Percentiles rank a stretch among this genome's conserved stretches.
These are phyloP conservation scores for Chlamydomonas asymmetrica DNA, from an alignment of 139 green algal genomes.

Conservation along the genomic window DNA sequence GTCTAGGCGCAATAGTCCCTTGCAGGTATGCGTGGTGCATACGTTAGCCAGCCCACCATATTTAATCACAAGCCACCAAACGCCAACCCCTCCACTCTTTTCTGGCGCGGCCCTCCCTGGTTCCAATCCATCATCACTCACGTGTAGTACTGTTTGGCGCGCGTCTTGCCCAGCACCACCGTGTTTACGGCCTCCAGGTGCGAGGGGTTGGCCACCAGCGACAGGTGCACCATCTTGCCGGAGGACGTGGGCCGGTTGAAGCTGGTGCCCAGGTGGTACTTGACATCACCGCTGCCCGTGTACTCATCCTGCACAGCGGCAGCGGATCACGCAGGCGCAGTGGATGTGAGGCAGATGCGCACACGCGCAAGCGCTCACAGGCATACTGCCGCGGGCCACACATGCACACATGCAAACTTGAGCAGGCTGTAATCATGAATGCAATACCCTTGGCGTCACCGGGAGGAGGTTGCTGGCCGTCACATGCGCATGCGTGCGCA, in stretches of 20 bases:
- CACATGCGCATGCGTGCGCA: no score
- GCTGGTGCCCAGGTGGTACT: conserved; percentile 97
- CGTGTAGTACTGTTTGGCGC: conserved; percentile 95
- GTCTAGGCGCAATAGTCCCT: no score
- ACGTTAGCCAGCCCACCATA: neutral
- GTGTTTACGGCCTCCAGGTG: conserved; percentile 97
- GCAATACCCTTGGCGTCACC: no score
- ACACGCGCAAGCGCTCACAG: no score
- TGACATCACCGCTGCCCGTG: conserved; percentile 79
- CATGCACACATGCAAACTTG: no score
- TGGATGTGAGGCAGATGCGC: no score
- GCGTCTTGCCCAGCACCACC: conserved; percentile 90
- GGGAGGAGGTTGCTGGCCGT: no score
- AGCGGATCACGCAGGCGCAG: neutral
- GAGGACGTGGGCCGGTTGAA: conserved; percentile 90
- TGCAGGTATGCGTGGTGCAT: neutral
- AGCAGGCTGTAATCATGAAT: no score
- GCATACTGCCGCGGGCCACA: no score
- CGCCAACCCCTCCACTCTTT: neutral
- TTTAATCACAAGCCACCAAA: neutral
- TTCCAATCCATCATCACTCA: neutral
- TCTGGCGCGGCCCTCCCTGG: no score
- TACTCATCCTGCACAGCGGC: conserved; percentile 30
- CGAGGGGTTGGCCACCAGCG: conserved; percentile 93
- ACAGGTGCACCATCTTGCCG: conserved; percentile 91